Base-by-base conservation (phyloP, 305 asterid species). In the Euphrasia arctica region DNA sequence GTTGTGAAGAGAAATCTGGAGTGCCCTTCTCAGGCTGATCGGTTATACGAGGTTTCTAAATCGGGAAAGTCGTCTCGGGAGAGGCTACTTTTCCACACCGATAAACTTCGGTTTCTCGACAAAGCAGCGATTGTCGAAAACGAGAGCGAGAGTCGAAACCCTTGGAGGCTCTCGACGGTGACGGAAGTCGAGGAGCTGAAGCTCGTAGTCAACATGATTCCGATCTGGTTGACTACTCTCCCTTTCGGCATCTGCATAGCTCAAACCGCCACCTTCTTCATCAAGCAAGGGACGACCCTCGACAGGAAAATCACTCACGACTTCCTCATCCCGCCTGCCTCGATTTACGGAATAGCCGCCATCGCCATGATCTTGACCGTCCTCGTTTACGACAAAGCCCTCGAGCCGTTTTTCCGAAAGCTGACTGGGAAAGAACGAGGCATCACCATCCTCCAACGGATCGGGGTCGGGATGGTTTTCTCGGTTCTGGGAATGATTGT, bases 391-490 rank as follows among this genome's bases (percentile, higher is more conserved):
- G 96, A 93, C 29, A 82, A 65, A 64, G 42, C 80, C 77, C 88
- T 93, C 0, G 89, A 84, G 11, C 96, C 96, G 43, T 18, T 84
- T 63, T 48, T 80, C 6, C 63, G 99, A 69, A 71, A 36, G 42
- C 55, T 66, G 7, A 90, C 88, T 0, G 84, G 92, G 2, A 75
- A 83, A 15, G 95, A 88, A 51, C 60, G 99, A 14, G 99, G 96
- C 50, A 83, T 93, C 64, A 78, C 39, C 22, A 88, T 90, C 18
- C 96, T 93, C 34, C 90, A 75, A 15, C 78, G 99, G 47, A 88
- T 93, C n/a, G 99, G 97, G 0, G 77, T 88, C 10, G 96, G 97
- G 0, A 88, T 93, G 97, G 43, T 71, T 2, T 86, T 93, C 70
- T 82, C 90, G 0, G 64, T 81, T 0, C 1, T 60, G 3, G 70